phyloP scores from a whole-genome alignment of 228 moss, liverwort and hornwort species.

The Sphagnum fallax region DNA sequence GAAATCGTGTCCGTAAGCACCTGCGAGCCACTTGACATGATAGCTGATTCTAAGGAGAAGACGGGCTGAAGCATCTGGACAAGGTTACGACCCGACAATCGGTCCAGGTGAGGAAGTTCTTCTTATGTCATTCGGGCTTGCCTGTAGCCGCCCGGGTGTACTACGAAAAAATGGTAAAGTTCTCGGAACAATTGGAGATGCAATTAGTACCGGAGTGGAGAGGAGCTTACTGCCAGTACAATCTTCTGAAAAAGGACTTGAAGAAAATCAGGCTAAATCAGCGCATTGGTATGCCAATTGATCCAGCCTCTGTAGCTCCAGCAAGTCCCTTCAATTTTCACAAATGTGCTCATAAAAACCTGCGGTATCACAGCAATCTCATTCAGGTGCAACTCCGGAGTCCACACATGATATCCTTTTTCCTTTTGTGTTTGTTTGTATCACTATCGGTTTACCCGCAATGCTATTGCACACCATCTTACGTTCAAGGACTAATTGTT shows the following conservation, averaged over 20 bases:
- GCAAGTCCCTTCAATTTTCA: conserved; percentile 25
- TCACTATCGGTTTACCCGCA: conserved; percentile 1
- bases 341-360: conserved; percentile 39
- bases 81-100: no score
- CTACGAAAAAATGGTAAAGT: conserved; percentile 69
- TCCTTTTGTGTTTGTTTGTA: not conserved
- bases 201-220: conserved; percentile 89
- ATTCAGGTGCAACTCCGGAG: conserved; percentile 25
- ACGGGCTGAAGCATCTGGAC: no score
- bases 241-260: conserved; percentile 62
- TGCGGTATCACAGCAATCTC: conserved; percentile 56
- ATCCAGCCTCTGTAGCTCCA: conserved; percentile 34
- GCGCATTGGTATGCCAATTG: conserved; percentile 32
- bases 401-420: not conserved
- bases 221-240: conserved; percentile 78
- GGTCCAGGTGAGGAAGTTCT: no score
- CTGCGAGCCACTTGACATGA: no score
- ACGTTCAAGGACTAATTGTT: not conserved
- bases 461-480: conserved; percentile 1
- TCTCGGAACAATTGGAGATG: conserved; percentile 62
- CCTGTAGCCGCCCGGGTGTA: conserved; percentile 6
- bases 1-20: no score
- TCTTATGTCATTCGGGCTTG: no score
- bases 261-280: conserved; percentile 51
- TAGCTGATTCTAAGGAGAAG: no score